phyloP scores from a whole-genome alignment of 768 basidiomycete genomes.

The Coprinopsis sp. region DNA sequence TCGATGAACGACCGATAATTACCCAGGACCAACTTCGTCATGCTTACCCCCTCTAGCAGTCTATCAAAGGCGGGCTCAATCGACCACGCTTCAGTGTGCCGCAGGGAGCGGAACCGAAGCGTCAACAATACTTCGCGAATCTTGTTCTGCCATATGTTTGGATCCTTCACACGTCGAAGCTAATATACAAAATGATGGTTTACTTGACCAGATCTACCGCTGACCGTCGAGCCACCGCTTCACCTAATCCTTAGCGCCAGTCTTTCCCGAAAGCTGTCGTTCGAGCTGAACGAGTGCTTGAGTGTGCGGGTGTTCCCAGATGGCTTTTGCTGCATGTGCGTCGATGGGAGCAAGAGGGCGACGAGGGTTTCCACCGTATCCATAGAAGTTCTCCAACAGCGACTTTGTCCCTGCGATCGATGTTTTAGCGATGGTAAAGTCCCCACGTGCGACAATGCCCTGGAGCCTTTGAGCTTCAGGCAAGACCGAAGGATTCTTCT shows the following conservation, averaged over 20 bases:
- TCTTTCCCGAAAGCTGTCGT: slow-evolving; percentile 46
- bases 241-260: slow-evolving; percentile 13
- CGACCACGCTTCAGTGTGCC: too few relatives aligned
- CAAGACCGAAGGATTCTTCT: slow-evolving; percentile 51
- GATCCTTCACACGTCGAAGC: too few relatives aligned
- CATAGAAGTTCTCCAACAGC: slow-evolving; percentile 66
- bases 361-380: slow-evolving; percentile 79
- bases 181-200: too few relatives aligned
- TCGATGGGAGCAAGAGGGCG: slow-evolving; percentile 70
- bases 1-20: slow-evolving; percentile 2
- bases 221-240: too few relatives aligned
- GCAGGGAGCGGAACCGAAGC: too few relatives aligned
- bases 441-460: slow-evolving; percentile 74
- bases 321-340: slow-evolving; percentile 44
- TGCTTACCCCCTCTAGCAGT: neutral
- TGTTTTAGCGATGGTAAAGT: slow-evolving; percentile 72
- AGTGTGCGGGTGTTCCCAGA: slow-evolving; percentile 73
- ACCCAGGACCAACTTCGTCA: neutral
- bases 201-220: too few relatives aligned
- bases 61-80: neutral
- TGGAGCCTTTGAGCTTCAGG: slow-evolving; percentile 72
- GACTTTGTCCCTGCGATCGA: slow-evolving; percentile 84
- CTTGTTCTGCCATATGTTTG: too few relatives aligned
- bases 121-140: too few relatives aligned
- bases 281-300: slow-evolving; percentile 66